Evolutionary conservation across 805 yeast species (phyloP).

Genomic region (Nakazawaea siamensis): DNA sequence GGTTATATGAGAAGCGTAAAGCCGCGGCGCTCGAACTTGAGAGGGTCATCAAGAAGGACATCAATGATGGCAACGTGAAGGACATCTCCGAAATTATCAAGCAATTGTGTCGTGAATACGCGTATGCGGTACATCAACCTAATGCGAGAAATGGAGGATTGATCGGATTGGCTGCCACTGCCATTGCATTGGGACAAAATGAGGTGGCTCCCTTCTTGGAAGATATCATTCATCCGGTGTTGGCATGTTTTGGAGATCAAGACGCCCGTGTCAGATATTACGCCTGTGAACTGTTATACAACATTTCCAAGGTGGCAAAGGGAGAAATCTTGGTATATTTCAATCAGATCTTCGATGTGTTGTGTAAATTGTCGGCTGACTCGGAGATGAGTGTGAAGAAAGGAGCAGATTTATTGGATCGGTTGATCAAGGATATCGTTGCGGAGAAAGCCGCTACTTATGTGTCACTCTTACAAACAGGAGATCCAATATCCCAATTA

Average conservation of each 20-base stretch:
- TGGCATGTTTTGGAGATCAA: conserved; percentile 94
- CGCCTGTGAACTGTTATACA: conserved; percentile 93
- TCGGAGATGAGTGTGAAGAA: conserved; percentile 86
- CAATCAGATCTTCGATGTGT: conserved; percentile 90
- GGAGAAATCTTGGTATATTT: conserved; percentile 89
- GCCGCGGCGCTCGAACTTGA: conserved; percentile 76
- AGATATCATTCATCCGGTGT: conserved; percentile 83
- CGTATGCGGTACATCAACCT: conserved; percentile 78
- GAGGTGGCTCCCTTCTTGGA: conserved; percentile 81
- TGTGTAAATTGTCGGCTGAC: conserved; percentile 85
- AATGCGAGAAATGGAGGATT: conserved; percentile 91
- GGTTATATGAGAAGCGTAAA: conserved; percentile 71
- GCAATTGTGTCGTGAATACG: conserved; percentile 69
- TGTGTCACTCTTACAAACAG: conserved; percentile 57
- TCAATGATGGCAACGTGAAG: conserved; percentile 51
- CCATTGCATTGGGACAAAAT: conserved; percentile 81
- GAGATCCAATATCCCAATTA: conserved; percentile 25
- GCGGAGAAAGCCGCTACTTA: conserved; percentile 90
- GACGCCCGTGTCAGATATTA: conserved; percentile 95
- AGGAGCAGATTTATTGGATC: conserved; percentile 88
- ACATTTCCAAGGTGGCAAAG: conserved; percentile 92
- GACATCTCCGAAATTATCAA: conserved; percentile 57
- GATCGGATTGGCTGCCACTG: conserved; percentile 92
- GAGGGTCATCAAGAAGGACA: conserved; percentile 60
- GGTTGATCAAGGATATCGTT: conserved; percentile 88